Base-by-base conservation (phyloP, 2,329 filamentous ascomycete species). In the Colletotrichum destructivum region DNA sequence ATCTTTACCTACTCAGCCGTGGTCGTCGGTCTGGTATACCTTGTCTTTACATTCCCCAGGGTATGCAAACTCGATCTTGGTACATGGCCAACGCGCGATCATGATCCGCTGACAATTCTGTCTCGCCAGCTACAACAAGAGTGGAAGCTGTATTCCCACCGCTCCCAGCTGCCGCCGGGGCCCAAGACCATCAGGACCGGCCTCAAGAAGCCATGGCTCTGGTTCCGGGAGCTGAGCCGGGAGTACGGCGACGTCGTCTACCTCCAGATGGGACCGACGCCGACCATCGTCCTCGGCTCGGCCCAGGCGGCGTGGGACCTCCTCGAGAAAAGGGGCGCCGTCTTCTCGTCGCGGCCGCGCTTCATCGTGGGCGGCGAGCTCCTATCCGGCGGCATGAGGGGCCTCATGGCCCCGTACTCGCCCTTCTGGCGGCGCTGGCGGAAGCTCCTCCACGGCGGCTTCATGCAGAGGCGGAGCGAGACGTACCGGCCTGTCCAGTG, bases 351-450 rank as follows among this genome's bases (percentile, higher is more conserved):
- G 0, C 79, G 84, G 0, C 84, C 84, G 0, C 78, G 84, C 3
- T 86, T 86, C 73, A 84, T 85, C 68, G 83, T 85, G 79, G 84
- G 84, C 35, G 81, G 82, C 2, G 83, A 85, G 52, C 76, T 84
- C 0, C 76, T 85, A 0, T 85, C 84, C 0, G 81, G 79, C 0
- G 82, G 82, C 0, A 79, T 84, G 78, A 78, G 83, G 4, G 83
- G 83, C 0, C 75, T 86, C 5, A 85, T 85, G 79, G 81, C 84
- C 4, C 82, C 83, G 0, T 85, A 86, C 72, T 79, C 78, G 0
- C 69, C 78, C 0, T 84, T 81, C 56, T 86, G 84, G 84, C 75
- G 83, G 18, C 79, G 83, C 0, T 85, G 83, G 80, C 78, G 84
- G 4, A 84, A 84, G 70, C 72, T 83, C 6, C 75, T 86, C 35